Conservation (phyloP, 805 yeast genomes). For the Kuraishia hungarica region DNA sequence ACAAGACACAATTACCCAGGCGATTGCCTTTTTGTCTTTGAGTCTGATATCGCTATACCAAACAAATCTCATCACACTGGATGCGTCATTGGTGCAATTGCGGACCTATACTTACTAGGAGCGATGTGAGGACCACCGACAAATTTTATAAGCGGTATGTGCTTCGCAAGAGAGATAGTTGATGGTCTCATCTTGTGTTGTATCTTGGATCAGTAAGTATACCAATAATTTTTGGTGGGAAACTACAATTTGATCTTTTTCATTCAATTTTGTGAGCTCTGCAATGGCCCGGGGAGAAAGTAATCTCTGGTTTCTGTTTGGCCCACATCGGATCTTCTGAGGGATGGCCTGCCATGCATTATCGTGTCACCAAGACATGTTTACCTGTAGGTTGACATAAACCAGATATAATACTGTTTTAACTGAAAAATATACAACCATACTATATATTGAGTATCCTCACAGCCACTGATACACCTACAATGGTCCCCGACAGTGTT, state of each 20-base stretch:
- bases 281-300: not conserved
- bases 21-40: too few relatives aligned
- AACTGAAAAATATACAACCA: not conserved
- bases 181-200: conserved; percentile 21
- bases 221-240: not conserved
- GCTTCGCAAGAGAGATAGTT: conserved; percentile 21
- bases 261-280: not conserved
- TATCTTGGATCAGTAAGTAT: not conserved
- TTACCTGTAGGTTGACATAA: not conserved
- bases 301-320: not conserved
- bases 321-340: not conserved
- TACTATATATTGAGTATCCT: not conserved
- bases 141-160: conserved; percentile 74
- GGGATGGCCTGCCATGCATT: not conserved
- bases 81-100: too few relatives aligned
- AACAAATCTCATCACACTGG: too few relatives aligned
- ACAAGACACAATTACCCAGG: too few relatives aligned
- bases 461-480: not conserved
- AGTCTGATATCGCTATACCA: too few relatives aligned
- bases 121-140: conserved; percentile 70
- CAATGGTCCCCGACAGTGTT: not conserved
- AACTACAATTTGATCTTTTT: not conserved
- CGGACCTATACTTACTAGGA: conserved; percentile 29
- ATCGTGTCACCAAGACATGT: not conserved
- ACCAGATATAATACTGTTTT: not conserved